Evolutionary conservation across 2,329 filamentous ascomycete genomes (phyloP), one percentile per base, ranked within the genome.

Genomic region (Diaporthe caulivora): DNA sequence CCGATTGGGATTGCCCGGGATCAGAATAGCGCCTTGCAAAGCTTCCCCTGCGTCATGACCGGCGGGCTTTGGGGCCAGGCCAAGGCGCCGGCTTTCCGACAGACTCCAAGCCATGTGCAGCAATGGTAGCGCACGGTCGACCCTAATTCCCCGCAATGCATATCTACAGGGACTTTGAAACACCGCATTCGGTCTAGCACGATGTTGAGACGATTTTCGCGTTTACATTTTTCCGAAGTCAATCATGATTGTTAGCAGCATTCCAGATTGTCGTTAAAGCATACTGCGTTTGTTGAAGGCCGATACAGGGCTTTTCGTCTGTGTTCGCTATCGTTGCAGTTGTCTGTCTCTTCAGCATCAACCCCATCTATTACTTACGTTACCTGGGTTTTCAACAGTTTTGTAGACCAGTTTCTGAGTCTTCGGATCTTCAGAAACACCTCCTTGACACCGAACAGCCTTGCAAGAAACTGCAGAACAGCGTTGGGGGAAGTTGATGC

Each of bases 71-170:
- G 29, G 42, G 44, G 26, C 34, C 7, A 24, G 21, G 18, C 60
- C 21, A 65, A 65, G 29, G 31, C 29, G 5, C 42, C 44, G 44
- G 26, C n/a, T 49, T 17, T 21, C 21, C 8, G 3, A 18, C 29
- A 51, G 49, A 44, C 60, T 49, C 44, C 44, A 3, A 49, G 24
- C 40, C 47, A 31, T 24, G 58, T 44, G 58, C 40, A 64, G 24
- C 58, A 47, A 47, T 64, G 58, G 58, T 26, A 47, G 13, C 24
- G 60, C 60, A 64, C 42, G 60, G 60, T 24, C 60, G 42, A 34
- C 18, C 24, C 58, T 24, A 3, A 13, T 8, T 29, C n/a, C 26
- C 24, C 18, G 51, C 24, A 21, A 18, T 31, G 3, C 51, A 31
- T 31, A 11, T 17, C n/a, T 15, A 29, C 49, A 31, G 4, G 15